Conservation (phyloP, 371 early-diverging fungal species). For the Mucor indicus region DNA sequence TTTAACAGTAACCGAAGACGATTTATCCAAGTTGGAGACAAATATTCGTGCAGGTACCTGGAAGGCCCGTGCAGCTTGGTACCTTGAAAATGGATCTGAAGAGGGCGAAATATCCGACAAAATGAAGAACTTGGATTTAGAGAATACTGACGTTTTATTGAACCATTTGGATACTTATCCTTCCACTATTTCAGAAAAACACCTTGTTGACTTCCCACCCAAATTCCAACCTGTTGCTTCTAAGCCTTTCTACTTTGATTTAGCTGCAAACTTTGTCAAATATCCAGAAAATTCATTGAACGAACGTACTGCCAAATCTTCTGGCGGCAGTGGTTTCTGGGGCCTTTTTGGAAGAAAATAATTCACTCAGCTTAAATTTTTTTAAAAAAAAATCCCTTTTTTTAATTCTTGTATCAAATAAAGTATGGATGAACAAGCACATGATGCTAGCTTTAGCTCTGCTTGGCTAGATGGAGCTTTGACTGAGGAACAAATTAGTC, state of each 20-base stretch:
- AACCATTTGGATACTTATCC: conserved; percentile 55
- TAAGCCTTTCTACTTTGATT: conserved; percentile 82
- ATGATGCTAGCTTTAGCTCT: conserved; percentile 20
- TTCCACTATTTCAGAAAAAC: conserved; percentile 24
- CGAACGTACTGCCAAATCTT: conserved; percentile 21
- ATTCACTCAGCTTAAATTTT: background rate
- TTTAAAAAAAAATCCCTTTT: background rate
- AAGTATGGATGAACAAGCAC: conserved; percentile 4
- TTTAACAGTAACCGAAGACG: conserved; percentile 38
- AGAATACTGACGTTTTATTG: conserved; percentile 31
- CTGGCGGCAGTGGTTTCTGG: conserved; percentile 20
- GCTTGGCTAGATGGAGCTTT: conserved; percentile 35
- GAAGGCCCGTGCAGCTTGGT: conserved; percentile 61
- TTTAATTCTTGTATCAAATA: background rate
- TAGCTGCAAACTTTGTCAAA: conserved; percentile 71
- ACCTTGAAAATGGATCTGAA: conserved; percentile 38
- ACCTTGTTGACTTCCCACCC: conserved; percentile 70
- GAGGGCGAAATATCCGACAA: conserved; percentile 30
- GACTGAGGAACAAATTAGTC: conserved; percentile 29
- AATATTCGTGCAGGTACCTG: conserved; percentile 50
- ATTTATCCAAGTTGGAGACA: conserved; percentile 45
- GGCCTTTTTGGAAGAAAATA: conserved; percentile 33
- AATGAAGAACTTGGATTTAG: conserved; percentile 3
- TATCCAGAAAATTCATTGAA: conserved; percentile 46
- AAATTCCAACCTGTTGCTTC: conserved; percentile 63